phyloP scores from a whole-genome alignment of 176 grass and related monocot species.

The Chrysopogon serrulatus region DNA sequence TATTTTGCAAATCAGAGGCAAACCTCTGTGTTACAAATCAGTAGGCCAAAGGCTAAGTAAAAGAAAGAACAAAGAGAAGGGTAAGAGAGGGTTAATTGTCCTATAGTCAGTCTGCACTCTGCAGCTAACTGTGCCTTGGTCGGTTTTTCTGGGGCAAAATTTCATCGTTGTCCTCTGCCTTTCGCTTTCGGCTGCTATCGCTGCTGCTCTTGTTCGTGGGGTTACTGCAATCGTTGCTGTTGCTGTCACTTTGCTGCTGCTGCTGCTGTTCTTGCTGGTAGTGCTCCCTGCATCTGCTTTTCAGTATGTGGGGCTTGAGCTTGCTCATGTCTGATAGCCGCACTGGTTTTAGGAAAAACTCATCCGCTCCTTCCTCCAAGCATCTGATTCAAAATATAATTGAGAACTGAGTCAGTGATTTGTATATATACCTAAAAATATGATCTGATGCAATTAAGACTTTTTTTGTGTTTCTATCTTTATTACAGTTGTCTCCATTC shows the following conservation, averaged over 20 bases:
- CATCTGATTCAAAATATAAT: conserved; percentile 53
- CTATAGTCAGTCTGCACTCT: conserved; percentile 12
- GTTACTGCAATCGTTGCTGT: conserved; percentile 24
- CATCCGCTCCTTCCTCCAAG: conserved; percentile 92
- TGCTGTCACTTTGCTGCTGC: conserved; percentile 32
- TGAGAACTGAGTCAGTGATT: background rate
- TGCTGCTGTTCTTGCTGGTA: conserved; percentile 35
- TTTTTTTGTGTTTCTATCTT: background rate
- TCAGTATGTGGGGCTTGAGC: conserved; percentile 81
- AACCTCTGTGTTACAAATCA: conserved; percentile 27
- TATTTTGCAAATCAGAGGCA: conserved; percentile 6
- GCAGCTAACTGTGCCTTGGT: conserved; percentile 42
- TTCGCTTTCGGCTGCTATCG: conserved; percentile 50
- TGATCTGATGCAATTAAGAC: background rate
- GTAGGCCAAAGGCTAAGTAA: background rate
- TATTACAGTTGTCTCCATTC: background rate
- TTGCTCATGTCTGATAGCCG: conserved; percentile 78
- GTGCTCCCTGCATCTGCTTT: conserved; percentile 61
- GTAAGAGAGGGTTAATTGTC: background rate
- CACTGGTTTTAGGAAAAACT: conserved; percentile 91
- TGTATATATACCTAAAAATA: background rate
- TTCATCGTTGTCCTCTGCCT: conserved; percentile 45
- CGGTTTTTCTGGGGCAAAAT: conserved; percentile 45
- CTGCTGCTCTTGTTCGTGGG: conserved; percentile 20
- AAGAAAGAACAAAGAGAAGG: background rate